Base-by-base conservation (phyloP, 2,329 filamentous ascomycete species). In the Cercospora janseana region DNA sequence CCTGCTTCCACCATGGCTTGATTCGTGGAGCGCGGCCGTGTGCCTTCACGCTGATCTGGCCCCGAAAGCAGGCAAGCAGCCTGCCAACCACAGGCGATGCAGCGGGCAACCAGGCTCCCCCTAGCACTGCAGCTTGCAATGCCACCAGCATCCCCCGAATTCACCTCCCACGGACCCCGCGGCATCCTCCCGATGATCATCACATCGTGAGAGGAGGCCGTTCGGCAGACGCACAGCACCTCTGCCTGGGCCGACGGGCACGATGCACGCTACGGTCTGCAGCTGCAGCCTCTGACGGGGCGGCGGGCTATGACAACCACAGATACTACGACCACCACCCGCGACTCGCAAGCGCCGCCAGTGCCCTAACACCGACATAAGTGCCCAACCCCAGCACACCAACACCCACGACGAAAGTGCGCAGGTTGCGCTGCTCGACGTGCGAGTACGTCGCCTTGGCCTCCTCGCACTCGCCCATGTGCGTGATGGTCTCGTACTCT, bases 381-480 rank as follows among this genome's bases (percentile, higher is more conserved):
- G 43, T 40, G 4, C 59, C 62, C 16, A 57, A 44, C 20, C 40
- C 55, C 34, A 63, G 9, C 20, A 62, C 52, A 9, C 54, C 60
- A 12, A 61, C 55, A 4, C 54, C 75, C 7, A 77, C 60, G 3
- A 74, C 57, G 46, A 81, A 62, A 8, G 72, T 66, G 56, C 69
- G 71, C 44, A 79, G 46, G 58, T 77, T 78, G 48, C 75, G 68
- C 54, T 65, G 68, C 63, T 80, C 77, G 10, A 77, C 63, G 12
- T 66, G 66, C 4, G 66, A 69, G 27, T 62, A 63, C 28, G 62
- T 60, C 9, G 69, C 47, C 60, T 70, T 68, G 23, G 69, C 67
- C 55, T 71, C 69, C 32, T 68, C 63, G 40, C 67, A 65, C 52
- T 73, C 67, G 1, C 72, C 73, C 66, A 76, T 66, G 38, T 74